A percentile compares a stretch with the other conserved stretches of the same genome.
These are phyloP conservation scores for Aspergillus felis DNA, from an alignment of 2,329 filamentous ascomycete species.

Conservation along the genomic window DNA sequence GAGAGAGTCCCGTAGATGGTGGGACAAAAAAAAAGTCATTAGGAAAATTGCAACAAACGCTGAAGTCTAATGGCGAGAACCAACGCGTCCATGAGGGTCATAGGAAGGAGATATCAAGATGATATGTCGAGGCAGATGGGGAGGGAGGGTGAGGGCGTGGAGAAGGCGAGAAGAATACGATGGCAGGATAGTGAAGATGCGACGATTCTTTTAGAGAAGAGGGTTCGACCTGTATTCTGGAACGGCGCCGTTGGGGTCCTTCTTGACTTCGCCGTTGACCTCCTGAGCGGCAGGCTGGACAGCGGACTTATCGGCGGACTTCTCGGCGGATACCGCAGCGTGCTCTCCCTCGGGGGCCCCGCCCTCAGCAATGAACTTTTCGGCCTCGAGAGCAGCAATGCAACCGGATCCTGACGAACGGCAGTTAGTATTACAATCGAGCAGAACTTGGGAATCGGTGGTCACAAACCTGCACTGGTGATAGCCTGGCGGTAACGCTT, in stretches of 20 bases:
- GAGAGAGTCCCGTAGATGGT: not conserved
- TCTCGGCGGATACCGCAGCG: constrained; percentile 31
- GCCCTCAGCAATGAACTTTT: constrained; percentile 81
- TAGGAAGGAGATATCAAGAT: not conserved
- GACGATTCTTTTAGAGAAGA: constrained; percentile 48
- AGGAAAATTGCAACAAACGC: constrained; percentile 8
- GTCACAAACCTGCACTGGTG: constrained; percentile 80
- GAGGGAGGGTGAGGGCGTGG: not conserved
- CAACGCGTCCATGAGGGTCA: constrained; percentile 9
- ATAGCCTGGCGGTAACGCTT: constrained; percentile 98
- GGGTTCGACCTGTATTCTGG: constrained; percentile 62
- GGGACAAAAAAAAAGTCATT: constrained; percentile 3
- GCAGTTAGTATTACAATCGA: constrained; percentile 18
- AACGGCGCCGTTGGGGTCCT: constrained; percentile 45
- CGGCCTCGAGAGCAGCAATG: constrained; percentile 90
- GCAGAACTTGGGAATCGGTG: not conserved
- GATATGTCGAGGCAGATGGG: not conserved
- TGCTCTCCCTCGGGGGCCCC: constrained; percentile 51
- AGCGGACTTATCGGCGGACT: constrained; percentile 47
- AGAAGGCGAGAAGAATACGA: not conserved
- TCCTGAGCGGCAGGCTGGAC: constrained; percentile 24
- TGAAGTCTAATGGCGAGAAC: constrained; percentile 19
- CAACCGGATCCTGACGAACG: constrained; percentile 71
- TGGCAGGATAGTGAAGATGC: not conserved
- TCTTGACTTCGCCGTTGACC: constrained; percentile 36